Evolutionary conservation across 129 eudicot genomes (phyloP).

Genomic region (Oenanthe sinensis): DNA sequence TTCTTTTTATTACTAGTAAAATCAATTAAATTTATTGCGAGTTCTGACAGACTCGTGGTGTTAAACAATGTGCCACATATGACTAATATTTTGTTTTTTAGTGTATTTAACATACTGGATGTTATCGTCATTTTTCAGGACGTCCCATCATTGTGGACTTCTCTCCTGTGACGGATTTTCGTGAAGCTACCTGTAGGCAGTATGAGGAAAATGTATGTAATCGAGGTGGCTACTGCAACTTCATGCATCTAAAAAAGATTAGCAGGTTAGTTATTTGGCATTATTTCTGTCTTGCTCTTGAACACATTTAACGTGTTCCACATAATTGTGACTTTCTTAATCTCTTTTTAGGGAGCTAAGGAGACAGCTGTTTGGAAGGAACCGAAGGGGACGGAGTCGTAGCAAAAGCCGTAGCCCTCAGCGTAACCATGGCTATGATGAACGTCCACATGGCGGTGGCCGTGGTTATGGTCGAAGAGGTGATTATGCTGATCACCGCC

Average conservation of each 20-base stretch:
- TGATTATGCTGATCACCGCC: conserved; percentile 53
- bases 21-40: too few relatives aligned
- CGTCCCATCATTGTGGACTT: conserved; percentile 95
- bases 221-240: conserved; percentile 97
- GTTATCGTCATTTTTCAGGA: conserved; percentile 31
- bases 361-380: conserved; percentile 74
- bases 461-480: conserved; percentile 74
- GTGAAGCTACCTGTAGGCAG: conserved; percentile 97
- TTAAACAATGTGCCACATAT: neutral
- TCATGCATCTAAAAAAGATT: conserved; percentile 95
- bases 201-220: conserved; percentile 95
- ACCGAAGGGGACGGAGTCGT: conserved; percentile 67
- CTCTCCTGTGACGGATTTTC: conserved; percentile 96
- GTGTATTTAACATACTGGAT: neutral
- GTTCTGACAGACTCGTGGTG: neutral
- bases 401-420: conserved; percentile 86
- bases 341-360: conserved; percentile 54
- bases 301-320: neutral
- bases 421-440: conserved; percentile 53
- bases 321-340: neutral
- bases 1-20: neutral
- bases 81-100: neutral
- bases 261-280: conserved; percentile 46
- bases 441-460: conserved; percentile 58
- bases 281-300: neutral